Evolutionary conservation across 257 asterid species (phyloP), one percentile per base, ranked within the genome.

Genomic region (Pogostemon cablin): DNA sequence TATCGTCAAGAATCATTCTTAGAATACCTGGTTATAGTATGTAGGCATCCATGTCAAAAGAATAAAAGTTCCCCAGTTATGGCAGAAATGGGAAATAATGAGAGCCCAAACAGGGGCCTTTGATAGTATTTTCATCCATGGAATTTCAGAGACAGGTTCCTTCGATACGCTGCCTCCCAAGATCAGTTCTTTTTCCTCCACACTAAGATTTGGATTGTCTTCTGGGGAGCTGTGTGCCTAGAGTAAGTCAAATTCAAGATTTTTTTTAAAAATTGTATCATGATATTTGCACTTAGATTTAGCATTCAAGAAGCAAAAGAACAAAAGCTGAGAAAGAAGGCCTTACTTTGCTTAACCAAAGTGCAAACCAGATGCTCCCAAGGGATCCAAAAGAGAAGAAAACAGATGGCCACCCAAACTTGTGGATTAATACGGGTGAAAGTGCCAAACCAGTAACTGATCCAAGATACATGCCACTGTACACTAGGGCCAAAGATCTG

Each of bases 381-480:
- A 95, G 91, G 62, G 98, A 91, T 61, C 98, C 99, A 78, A 95
- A 95, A 74, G 97, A 82, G 72, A 86, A 95, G 82, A 95, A 95
- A 44, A 95, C 93, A 8, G 97, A 95, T 79, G 98, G 89, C 99
- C 99, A 93, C 60, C 98, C 96, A 11, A 85, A 86, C 58, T 77
- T 87, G 69, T 91, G 89, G 88, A 95, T 95, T 77, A 95, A 75
- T 15, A 74, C 12, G 52, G 99, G 98, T 77, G 99, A 95, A 63
- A 87, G 43, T 2, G 88, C 98, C 85, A 95, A 88, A 10, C 98
- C 99, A 43, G 89, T 86, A 71, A 91, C 99, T 38, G 98, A 95
- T 68, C 99, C 99, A 77, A 95, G 98, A 81, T 95, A 93, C 99
- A 93, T 93, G 79, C 99, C 99, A 47, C 99, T 93, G 86, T 93